These are phyloP conservation scores for Potentilla sterilis DNA, from an alignment of 306 rosid species.

Conservation along the genomic window DNA sequence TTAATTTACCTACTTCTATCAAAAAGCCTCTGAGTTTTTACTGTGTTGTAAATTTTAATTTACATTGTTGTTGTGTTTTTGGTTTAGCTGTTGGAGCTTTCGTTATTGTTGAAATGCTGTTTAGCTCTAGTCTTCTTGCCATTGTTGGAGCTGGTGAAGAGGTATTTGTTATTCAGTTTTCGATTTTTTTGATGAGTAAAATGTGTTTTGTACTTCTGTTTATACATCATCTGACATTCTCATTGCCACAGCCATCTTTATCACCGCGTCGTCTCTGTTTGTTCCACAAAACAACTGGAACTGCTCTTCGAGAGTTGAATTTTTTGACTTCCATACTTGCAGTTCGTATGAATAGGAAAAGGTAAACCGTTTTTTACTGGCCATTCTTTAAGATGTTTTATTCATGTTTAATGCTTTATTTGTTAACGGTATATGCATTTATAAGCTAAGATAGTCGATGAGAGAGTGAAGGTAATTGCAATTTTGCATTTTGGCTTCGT, in stretches of 20 bases:
- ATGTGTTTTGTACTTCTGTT: too few species aligned
- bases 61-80: neutral
- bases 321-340: slow-evolving; percentile 89
- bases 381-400: neutral
- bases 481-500: neutral
- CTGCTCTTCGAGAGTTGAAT: slow-evolving; percentile 76
- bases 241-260: slow-evolving; percentile 68
- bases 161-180: slow-evolving; percentile 32
- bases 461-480: neutral
- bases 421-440: neutral
- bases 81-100: slow-evolving; percentile 68
- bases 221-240: neutral
- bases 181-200: neutral
- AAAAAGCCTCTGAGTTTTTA: neutral
- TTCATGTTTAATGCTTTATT: neutral
- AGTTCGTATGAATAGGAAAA: slow-evolving; percentile 80
- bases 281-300: slow-evolving; percentile 67
- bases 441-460: neutral
- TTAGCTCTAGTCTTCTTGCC: slow-evolving; percentile 89
- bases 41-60: neutral
- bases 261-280: slow-evolving; percentile 97
- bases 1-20: neutral
- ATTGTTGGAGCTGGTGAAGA: slow-evolving; percentile 97
- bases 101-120: slow-evolving; percentile 82
- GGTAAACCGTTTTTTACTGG: slow-evolving; percentile 33